Evolutionary conservation across 148 eudicot genomes (phyloP).

Genomic region (Salicornia ramosissima): DNA sequence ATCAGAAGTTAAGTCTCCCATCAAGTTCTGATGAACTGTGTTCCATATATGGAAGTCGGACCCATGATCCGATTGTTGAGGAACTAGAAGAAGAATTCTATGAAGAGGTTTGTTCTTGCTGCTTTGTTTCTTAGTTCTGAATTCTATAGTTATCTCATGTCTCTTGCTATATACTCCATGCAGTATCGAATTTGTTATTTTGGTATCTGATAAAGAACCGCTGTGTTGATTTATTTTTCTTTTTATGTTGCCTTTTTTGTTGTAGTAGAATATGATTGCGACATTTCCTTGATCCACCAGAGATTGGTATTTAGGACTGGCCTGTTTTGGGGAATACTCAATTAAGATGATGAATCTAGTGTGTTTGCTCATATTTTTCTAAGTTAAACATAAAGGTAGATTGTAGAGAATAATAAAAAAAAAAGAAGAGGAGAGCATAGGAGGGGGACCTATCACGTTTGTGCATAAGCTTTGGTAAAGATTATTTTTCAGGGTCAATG

Average conservation of each 20-base stretch:
- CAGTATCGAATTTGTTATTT: too few relatives aligned
- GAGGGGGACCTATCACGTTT: too few relatives aligned
- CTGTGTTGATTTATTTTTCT: too few relatives aligned
- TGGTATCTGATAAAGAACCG: too few relatives aligned
- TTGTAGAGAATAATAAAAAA: too few relatives aligned
- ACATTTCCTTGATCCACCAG: neutral
- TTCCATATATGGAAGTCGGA: conserved; percentile 74
- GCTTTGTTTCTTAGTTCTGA: neutral
- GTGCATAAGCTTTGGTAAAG: too few relatives aligned
- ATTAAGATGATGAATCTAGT: neutral
- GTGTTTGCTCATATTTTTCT: neutral
- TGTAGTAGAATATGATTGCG: neutral
- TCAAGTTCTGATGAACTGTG: conserved; percentile 87
- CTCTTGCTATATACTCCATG: neutral
- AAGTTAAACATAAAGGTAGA: too few relatives aligned
- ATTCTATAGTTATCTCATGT: neutral
- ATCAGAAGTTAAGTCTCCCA: conserved; percentile 70
- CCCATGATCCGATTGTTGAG: conserved; percentile 53
- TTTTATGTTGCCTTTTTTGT: too few relatives aligned
- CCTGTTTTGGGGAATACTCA: neutral
- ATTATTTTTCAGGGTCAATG: too few relatives aligned
- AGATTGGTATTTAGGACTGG: neutral
- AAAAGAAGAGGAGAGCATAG: too few relatives aligned
- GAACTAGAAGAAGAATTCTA: conserved; percentile 85
- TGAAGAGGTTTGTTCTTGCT: conserved; percentile 62